Percentiles rank a stretch among this genome's conserved stretches.
Conservation (phyloP, 441 rosid species). For the Melastoma candidum region DNA sequence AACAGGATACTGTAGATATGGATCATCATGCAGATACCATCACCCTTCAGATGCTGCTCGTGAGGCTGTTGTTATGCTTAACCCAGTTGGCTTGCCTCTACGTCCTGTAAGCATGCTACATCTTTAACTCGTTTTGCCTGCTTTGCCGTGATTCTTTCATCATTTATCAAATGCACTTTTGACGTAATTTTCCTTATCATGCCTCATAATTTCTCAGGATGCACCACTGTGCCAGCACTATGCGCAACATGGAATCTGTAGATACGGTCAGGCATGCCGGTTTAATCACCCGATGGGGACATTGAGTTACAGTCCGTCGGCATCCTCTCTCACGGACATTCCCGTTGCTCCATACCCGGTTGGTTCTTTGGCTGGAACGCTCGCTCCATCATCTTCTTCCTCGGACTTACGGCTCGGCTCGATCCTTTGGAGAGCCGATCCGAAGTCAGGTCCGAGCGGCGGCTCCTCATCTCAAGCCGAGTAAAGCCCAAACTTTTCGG, state of each 20-base stretch:
- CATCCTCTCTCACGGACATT: conserved; percentile 87
- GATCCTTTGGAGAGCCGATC: too few relatives aligned
- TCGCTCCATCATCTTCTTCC: conserved; percentile 63
- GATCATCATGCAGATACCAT: conserved; percentile 78
- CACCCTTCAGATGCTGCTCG: conserved; percentile 72
- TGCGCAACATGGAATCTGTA: conserved; percentile 72
- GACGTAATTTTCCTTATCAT: too few relatives aligned
- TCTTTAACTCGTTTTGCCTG: neutral
- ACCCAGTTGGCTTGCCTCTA: conserved; percentile 74
- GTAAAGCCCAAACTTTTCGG: too few relatives aligned
- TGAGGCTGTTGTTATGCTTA: conserved; percentile 51
- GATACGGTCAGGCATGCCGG: conserved; percentile 79
- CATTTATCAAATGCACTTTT: too few relatives aligned
- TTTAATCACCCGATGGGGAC: conserved; percentile 71
- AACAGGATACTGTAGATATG: conserved; percentile 90
- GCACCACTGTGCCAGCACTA: conserved; percentile 68
- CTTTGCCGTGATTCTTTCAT: neutral
- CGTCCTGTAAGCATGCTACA: conserved; percentile 47
- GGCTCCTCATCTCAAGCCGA: too few relatives aligned
- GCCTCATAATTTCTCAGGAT: conserved; percentile 34
- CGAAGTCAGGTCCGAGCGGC: too few relatives aligned
- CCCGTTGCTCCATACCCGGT: conserved; percentile 81
- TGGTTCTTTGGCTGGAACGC: conserved; percentile 64
- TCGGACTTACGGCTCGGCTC: conserved; percentile 40
- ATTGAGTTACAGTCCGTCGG: conserved; percentile 85